phyloP scores from a whole-genome alignment of 345 rosid species.

The Acer yangbiense region DNA sequence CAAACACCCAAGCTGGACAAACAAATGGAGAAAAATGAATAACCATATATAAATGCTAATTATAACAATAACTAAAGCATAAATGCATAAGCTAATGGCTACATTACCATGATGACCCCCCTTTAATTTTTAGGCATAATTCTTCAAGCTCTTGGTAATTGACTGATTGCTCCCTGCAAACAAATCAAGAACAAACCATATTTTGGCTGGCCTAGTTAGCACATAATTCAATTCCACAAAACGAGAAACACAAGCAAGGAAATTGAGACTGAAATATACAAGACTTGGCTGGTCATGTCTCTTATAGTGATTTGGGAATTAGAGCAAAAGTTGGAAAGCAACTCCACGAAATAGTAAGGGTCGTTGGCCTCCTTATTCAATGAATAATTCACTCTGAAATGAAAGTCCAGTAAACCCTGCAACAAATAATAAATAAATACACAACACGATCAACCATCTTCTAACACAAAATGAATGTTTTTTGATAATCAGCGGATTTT shows the following conservation, averaged over 20 bases:
- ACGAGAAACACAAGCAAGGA: not conserved
- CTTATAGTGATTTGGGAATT: slow-evolving; percentile 18
- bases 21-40: slow-evolving; percentile 13
- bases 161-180: slow-evolving; percentile 19
- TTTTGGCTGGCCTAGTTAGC: not conserved
- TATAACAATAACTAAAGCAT: not conserved
- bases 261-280: slow-evolving; percentile 16
- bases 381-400: not conserved
- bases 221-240: not conserved
- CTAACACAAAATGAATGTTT: not conserved
- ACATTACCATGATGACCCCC: slow-evolving; percentile 22
- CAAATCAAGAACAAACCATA: slow-evolving; percentile 1
- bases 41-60: not conserved
- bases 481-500: not conserved
- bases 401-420: slow-evolving; percentile 26
- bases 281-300: slow-evolving; percentile 9
- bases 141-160: slow-evolving; percentile 13
- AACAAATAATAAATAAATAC: not conserved
- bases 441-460: not conserved
- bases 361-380: slow-evolving; percentile 17
- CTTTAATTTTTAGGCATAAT: slow-evolving; percentile 24
- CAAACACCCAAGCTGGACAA: slow-evolving; percentile 24
- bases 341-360: slow-evolving; percentile 18
- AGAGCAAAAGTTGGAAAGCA: slow-evolving; percentile 18
- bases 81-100: not conserved